Base-by-base conservation (phyloP, 2,329 filamentous ascomycete genomes). In the Paracorniculantispora psalliotae region DNA sequence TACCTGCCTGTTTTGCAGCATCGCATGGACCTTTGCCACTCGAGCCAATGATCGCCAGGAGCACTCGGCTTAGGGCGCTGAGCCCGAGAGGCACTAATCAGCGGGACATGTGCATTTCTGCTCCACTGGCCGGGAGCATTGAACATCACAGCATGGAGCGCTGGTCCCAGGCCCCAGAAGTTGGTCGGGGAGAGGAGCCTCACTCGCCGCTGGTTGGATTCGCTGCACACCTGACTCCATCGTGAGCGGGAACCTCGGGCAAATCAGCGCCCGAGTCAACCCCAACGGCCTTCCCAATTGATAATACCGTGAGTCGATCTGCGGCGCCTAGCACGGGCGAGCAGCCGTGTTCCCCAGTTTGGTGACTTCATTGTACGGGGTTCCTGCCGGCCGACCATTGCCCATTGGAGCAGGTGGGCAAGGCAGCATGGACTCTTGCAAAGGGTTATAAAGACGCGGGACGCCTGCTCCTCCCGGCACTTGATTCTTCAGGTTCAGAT, bases 391-490 rank as follows among this genome's bases (percentile, higher is more conserved):
- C 21, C 39, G 23, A 12, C 37, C 26, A 19, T 37, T 28, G 21
- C 56, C 35, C 41, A n/a, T 52, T 59, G 23, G 17, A 59, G 56
- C 15, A 59, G 56, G 56, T 59, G 48, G 21, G n/a, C 47, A 41
- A 25, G 37, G 13, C 10, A n/a, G 9, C 13, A 51, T 28, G 37
- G 37, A 26, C 55, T 25, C 47, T 26, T 51, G 26, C 21, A 25
- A 49, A 30, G 9, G 4, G 19, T n/a, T 59, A 59, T 47, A 59
- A n/a, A 59, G 56, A 26, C 9, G 19, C 21, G 10, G 2, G 10
- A 1, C 12, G 1, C n/a, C 23, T 28, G 48, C 28, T 21, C 39
- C 17, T 6, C 15, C 4, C 6, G 9, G 25, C 3, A 4, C 4
- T 2, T 23, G 7, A 39, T 47, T n/a, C n/a, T 5, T 10, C 39